Conservation (phyloP, 129 eudicot species). For the Ambrosia artemisiifolia region DNA sequence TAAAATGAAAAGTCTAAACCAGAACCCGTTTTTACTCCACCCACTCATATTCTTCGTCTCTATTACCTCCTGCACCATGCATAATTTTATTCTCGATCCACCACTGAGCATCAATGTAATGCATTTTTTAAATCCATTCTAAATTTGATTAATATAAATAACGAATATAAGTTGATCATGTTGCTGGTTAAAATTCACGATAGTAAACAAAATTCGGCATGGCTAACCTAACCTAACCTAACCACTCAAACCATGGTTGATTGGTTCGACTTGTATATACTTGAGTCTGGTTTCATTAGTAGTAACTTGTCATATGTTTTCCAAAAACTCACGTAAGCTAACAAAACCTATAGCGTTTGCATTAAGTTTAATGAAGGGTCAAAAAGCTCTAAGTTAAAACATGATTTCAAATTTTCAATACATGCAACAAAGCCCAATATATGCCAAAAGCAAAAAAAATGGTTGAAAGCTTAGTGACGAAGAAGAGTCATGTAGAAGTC, state of each 20-base stretch:
- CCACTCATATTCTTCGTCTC: background rate
- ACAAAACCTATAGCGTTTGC: background rate
- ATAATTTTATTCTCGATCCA: background rate
- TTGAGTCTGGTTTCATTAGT: background rate
- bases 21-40: background rate
- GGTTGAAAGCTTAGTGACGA: constrained; percentile 5
- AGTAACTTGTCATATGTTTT: background rate
- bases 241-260: background rate
- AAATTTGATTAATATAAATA: no score
- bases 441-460: constrained; percentile 20
- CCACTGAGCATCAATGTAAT: background rate
- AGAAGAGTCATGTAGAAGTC: constrained; percentile 26
- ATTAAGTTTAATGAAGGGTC: background rate
- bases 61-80: background rate
- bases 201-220: background rate
- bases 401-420: background rate
- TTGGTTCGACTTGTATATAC: background rate
- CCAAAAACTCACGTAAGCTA: background rate
- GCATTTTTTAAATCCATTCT: no score
- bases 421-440: constrained; percentile 24
- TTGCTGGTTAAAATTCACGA: background rate
- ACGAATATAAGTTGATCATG: no score
- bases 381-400: background rate
- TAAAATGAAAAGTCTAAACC: background rate
- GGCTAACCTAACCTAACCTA: background rate